Evolutionary conservation across 2,329 filamentous ascomycete genomes (phyloP), one percentile per base, ranked within the genome.

Genomic region (Beauveria medogensis): DNA sequence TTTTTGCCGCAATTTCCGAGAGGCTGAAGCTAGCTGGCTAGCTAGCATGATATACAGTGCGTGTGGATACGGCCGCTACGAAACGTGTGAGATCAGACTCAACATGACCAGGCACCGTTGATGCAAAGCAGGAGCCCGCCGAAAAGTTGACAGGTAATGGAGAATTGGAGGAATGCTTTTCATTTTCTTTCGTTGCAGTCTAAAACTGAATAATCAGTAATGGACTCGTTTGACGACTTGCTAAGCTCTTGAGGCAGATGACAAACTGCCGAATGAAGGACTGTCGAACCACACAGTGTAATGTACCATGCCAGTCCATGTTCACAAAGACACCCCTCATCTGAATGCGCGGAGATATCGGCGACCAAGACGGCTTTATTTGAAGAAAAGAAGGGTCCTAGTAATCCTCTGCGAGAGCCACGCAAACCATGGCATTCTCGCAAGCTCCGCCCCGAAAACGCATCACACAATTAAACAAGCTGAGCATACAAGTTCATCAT

Each of bases 1-100:
- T 37, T 59, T 59, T 52, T 58, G 56, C 56, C 56, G 56, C 37
- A 59, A 26, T 52, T 44, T 48, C 56, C 44, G 55, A 22, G 46
- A 40, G 30, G 30, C 46, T 43, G 44, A 28, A 41, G 22, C 26
- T 20, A 30, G 30, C 41, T 24, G 22, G 44, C 26, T 20, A 30
- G 30, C 41, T 24, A 16, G 44, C 30, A 34, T 34, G 3, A 24
- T 26, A 46, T 46, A 48, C 28, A 20, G 55, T 40, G 55, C 22
- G 46, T 30, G 34, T 51, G 46, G 55, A 20, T 57, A 50, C 44
- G 44, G 41, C 12, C n/a, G 43, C 26, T 55, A 18, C 41, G 30
- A 26, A 43, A 58, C 55, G 30, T 40, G 46, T 51, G 41, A 58
- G 34, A 58, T 51, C 34, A 46, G 55, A 18, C 16, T 50, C 46